Evolutionary conservation across 108 stramenopile genomes (phyloP).

Genomic region (Epipyxis sp.): DNA sequence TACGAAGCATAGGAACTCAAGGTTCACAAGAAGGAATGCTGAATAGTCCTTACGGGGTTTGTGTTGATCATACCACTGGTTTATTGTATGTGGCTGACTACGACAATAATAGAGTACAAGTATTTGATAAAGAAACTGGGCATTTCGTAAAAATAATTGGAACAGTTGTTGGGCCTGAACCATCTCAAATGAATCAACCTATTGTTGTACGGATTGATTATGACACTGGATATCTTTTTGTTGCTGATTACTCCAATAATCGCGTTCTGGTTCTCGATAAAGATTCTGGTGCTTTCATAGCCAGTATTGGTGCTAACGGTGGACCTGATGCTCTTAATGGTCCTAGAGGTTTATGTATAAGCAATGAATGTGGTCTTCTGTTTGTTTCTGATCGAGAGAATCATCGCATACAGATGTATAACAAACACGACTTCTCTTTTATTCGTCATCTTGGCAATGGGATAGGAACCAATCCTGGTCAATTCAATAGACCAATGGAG

Average conservation of each 20-base stretch:
- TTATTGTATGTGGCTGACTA: conserved; percentile 11
- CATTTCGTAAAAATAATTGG: conserved; percentile 12
- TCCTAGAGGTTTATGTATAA: background rate
- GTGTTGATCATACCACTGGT: conserved; percentile 7
- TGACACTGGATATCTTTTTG: background rate
- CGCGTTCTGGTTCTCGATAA: conserved; percentile 2
- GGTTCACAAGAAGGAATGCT: background rate
- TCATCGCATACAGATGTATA: conserved; percentile 7
- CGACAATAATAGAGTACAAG: conserved; percentile 19
- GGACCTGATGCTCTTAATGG: background rate
- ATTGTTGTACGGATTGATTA: conserved; percentile 20
- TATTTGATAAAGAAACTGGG: conserved; percentile 4
- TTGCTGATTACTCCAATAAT: conserved; percentile 16
- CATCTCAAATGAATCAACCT: conserved; percentile 1
- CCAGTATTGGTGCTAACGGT: background rate
- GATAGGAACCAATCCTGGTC: background rate
- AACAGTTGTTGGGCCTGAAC: background rate
- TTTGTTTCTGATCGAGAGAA: conserved; percentile 18
- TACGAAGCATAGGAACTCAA: conserved; percentile 7
- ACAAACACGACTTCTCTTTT: background rate
- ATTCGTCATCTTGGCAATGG: background rate
- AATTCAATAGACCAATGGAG: conserved; percentile 19
- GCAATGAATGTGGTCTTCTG: background rate
- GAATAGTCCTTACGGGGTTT: conserved; percentile 19
- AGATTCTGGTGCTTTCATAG: background rate